phyloP scores from a whole-genome alignment of 345 rosid genomes.

The Eucalyptus decipiens region DNA sequence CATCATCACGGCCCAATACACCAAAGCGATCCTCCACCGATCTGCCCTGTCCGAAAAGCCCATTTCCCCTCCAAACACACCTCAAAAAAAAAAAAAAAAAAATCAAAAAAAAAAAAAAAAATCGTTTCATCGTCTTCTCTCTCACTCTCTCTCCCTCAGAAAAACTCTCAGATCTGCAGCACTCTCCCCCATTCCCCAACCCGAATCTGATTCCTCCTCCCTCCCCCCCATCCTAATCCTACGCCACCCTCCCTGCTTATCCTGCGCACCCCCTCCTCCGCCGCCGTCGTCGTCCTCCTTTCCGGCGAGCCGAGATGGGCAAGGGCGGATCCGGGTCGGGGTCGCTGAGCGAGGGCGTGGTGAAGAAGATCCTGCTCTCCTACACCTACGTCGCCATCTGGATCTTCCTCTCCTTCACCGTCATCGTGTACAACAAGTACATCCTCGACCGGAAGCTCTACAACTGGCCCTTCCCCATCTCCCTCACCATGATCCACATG shows the following conservation, averaged over 20 bases:
- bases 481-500: slow-evolving; percentile 99
- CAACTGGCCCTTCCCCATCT: slow-evolving; percentile 95
- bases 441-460: slow-evolving; percentile 97
- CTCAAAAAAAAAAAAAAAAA: not conserved
- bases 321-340: slow-evolving; percentile 41
- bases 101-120: not conserved
- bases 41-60: not conserved
- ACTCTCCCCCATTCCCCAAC: not conserved
- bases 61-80: not conserved
- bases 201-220: not conserved
- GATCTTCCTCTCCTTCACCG: slow-evolving; percentile 99
- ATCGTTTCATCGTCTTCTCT: not conserved
- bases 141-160: not conserved
- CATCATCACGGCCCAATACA: not conserved
- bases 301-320: slow-evolving; percentile 34
- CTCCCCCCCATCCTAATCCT: not conserved
- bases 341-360: slow-evolving; percentile 60
- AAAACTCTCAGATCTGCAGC: not conserved
- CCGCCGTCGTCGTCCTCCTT: not conserved
- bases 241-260: not conserved
- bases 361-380: slow-evolving; percentile 86
- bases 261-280: not conserved
- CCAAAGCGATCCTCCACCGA: not conserved
- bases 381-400: slow-evolving; percentile 89
- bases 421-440: slow-evolving; percentile 97